Conservation (phyloP, 208 protist genomes). For the Crithidia bombi region DNA sequence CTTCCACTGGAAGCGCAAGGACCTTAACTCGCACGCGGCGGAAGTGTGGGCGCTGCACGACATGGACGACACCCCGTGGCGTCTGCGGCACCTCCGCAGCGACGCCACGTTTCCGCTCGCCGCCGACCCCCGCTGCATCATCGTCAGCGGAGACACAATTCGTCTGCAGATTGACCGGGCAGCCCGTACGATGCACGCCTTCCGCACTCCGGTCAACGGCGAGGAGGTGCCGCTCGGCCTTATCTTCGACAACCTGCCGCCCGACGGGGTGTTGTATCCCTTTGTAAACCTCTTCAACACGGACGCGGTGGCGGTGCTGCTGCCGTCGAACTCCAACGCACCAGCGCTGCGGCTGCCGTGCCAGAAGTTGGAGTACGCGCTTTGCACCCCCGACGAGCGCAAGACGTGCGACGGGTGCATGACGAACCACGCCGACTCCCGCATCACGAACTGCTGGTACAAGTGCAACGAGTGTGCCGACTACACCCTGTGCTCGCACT, state of each 20-base stretch:
- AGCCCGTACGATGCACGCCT: conserved; percentile 80
- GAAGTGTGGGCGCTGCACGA: conserved; percentile 92
- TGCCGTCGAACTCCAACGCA: conserved; percentile 58
- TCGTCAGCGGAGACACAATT: conserved; percentile 90
- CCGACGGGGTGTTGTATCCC: conserved; percentile 62
- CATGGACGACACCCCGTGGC: conserved; percentile 87
- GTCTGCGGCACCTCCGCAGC: conserved; percentile 73
- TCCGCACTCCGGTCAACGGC: conserved; percentile 79
- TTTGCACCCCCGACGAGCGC: conserved; percentile 51
- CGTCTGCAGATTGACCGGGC: conserved; percentile 83
- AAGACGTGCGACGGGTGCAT: conserved; percentile 81
- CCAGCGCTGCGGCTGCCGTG: conserved; percentile 68
- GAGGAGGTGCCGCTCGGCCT: conserved; percentile 79
- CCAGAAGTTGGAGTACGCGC: conserved; percentile 74
- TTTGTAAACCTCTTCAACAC: conserved; percentile 92
- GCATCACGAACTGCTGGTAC: conserved; percentile 68
- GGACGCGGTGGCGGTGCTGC: conserved; percentile 85
- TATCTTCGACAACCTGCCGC: conserved; percentile 84
- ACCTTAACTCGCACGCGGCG: conserved; percentile 60
- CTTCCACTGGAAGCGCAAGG: conserved; percentile 75
- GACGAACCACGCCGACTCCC: conserved; percentile 54
- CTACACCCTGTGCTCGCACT: conserved; percentile 84
- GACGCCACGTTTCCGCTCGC: conserved; percentile 62
- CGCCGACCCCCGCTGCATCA: conserved; percentile 81
- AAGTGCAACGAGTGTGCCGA: conserved; percentile 92